These are phyloP conservation scores for Chaetomidium leptoderma DNA, from an alignment of 495 filamentous ascomycete species.

Conservation along the genomic window DNA sequence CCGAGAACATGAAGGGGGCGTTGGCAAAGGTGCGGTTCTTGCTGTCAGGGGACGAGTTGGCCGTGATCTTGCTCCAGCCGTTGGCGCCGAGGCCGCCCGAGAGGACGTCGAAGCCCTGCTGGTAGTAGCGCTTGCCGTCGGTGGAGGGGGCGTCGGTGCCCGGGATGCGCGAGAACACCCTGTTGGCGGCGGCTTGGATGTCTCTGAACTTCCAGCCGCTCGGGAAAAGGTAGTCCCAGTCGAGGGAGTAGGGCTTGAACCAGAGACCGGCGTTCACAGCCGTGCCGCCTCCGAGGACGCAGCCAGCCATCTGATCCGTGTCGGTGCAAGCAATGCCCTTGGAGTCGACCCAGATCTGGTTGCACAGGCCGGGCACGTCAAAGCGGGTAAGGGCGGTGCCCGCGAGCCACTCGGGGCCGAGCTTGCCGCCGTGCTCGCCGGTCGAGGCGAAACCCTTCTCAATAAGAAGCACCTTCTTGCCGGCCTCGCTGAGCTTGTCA, in stretches of 20 bases:
- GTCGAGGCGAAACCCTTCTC: constrained; percentile 62
- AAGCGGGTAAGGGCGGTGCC: constrained; percentile 68
- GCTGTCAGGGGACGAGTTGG: constrained; percentile 55
- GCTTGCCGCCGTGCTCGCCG: constrained; percentile 53
- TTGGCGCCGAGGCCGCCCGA: constrained; percentile 48
- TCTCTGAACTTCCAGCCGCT: constrained; percentile 65
- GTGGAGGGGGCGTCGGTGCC: constrained; percentile 62
- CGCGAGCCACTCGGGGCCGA: constrained; percentile 59
- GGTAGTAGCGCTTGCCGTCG: constrained; percentile 65
- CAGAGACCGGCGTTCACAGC: constrained; percentile 64
- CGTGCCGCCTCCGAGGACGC: constrained; percentile 73
- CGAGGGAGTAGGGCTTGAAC: constrained; percentile 47
- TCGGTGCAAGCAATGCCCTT: constrained; percentile 63
- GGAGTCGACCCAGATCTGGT: constrained; percentile 62
- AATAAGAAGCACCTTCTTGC: constrained; percentile 61
- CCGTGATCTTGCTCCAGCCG: constrained; percentile 60
- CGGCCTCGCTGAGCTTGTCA: constrained; percentile 58
- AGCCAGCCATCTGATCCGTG: constrained; percentile 69
- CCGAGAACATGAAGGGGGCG: constrained; percentile 64
- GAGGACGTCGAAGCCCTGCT: constrained; percentile 60
- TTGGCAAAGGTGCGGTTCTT: constrained; percentile 66
- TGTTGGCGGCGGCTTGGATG: constrained; percentile 51
- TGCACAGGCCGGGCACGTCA: constrained; percentile 76
- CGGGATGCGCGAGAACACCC: constrained; percentile 65
- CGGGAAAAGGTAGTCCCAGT: constrained; percentile 74